Percentiles rank a stretch among this genome's conserved stretches.
phyloP scores from a whole-genome alignment of 129 eudicot species.

The Artemisia argyi region DNA sequence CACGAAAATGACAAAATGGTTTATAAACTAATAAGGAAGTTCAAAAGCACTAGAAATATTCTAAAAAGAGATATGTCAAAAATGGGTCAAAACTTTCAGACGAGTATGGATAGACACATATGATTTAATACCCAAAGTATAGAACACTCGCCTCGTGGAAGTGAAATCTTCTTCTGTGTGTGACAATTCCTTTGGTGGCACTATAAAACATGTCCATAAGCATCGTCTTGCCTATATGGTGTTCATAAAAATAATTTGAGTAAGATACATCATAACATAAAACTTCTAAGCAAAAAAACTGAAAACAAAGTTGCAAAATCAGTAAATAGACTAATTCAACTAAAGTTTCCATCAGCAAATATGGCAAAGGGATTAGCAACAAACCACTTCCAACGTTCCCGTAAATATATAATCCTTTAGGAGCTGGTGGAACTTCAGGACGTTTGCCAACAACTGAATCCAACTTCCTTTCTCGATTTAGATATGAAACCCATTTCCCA shows the following conservation, averaged over 20 bases:
- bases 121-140: not conserved
- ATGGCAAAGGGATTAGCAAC: conserved; percentile 23
- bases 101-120: not conserved
- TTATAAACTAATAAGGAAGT: not conserved
- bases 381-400: conserved; percentile 99
- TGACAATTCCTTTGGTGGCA: conserved; percentile 82
- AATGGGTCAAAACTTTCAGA: not conserved
- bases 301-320: not conserved
- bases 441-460: conserved; percentile 70
- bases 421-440: conserved; percentile 79
- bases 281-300: conserved; percentile 5
- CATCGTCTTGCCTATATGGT: conserved; percentile 81
- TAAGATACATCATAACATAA: not conserved
- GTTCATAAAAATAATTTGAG: not conserved
- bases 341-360: not conserved
- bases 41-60: not conserved
- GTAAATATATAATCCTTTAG: conserved; percentile 84
- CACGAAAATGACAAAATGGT: not conserved
- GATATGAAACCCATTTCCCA: conserved; percentile 97
- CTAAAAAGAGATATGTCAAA: conserved; percentile 2
- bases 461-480: conserved; percentile 87
- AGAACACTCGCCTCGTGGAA: conserved; percentile 80
- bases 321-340: not conserved
- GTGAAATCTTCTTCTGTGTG: conserved; percentile 89
- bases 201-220: conserved; percentile 95